These are phyloP conservation scores for Neospora caninum DNA, from an alignment of 169 alveolate genomes.

Conservation along the genomic window DNA sequence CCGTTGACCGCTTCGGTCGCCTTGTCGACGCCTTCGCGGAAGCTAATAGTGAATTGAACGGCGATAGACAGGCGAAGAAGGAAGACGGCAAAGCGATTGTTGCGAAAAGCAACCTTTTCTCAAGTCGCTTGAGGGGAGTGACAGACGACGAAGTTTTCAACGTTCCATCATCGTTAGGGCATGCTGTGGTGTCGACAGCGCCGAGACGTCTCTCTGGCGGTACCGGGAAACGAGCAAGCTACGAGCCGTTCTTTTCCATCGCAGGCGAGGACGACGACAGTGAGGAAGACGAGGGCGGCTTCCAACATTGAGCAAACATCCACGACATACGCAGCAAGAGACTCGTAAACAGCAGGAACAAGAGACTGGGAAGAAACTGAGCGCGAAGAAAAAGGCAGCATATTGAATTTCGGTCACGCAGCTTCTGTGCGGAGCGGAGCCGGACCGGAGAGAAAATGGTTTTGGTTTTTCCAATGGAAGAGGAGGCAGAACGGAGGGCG, in stretches of 20 bases:
- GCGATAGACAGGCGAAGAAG: not conserved
- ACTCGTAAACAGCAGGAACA: no score
- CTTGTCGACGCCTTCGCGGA: not conserved
- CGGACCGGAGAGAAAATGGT: no score
- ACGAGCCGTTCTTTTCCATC: slow-evolving; percentile 30
- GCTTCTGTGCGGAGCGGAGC: no score
- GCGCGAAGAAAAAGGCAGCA: no score
- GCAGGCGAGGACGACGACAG: not conserved
- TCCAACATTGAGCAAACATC: not conserved
- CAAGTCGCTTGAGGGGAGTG: not conserved
- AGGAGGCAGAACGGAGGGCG: no score
- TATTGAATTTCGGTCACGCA: no score
- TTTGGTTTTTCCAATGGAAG: no score
- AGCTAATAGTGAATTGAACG: not conserved
- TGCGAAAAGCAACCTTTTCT: not conserved
- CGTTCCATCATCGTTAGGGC: not conserved
- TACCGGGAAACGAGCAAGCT: not conserved
- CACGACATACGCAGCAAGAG: no score
- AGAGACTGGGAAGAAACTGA: no score
- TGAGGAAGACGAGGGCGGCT: not conserved
- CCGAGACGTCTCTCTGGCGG: not conserved
- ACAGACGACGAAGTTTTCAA: not conserved
- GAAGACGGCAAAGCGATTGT: not conserved
- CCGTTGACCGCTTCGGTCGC: not conserved
- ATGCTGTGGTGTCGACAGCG: not conserved